Base-by-base conservation (phyloP, 345 rosid genomes). In the Melaleuca alternifolia region DNA sequence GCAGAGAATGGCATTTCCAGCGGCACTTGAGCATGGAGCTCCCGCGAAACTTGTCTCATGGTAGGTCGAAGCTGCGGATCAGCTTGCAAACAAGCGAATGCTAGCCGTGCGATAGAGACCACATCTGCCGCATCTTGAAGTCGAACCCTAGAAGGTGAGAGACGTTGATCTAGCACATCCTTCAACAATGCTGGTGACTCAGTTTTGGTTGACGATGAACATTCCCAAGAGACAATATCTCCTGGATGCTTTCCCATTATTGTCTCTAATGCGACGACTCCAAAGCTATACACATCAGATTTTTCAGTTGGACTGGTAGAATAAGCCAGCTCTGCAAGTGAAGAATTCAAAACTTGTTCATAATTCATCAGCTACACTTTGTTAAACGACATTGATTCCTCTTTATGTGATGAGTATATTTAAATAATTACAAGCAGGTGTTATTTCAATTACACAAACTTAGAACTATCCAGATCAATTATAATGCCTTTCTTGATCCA, bases 201-300 rank as follows among this genome's bases (percentile, higher is more conserved):
- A n/a, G 26, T 61, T n/a, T n/a, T 0, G 37, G 37, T 1, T 0
- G 71, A 61, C 11, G 37, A 61, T n/a, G 71, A 0, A 61, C 14
- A 61, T 61, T 61, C 0, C 2, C 18, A n/a, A 61, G 37, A 61
- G 2, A n/a, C 0, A 4, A 44, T 44, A 54, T 88, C 86, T 26
- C 81, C 82, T 0, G 88, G 89, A 84, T 88, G 86, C 28, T 24
- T 79, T 41, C 91, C 91, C 4, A 13, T 46, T 1, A 88, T 65
- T 44, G 86, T 86, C 85, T 89, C 88, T 12, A 89, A 2, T 10
- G 76, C 84, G 10, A 87, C 13, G 12, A 87, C 87, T 5, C 91
- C 89, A 37, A 87, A 89, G 15, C 91, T 87, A 6, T 81, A 87
- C 15, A 87, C 89, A 20, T 89, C 89, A 24, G 88, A 77, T 54